Percentiles rank a stretch among this genome's conserved stretches.
Conservation (phyloP, 164 flowering plant genomes). For the Hamamelis virginiana region DNA sequence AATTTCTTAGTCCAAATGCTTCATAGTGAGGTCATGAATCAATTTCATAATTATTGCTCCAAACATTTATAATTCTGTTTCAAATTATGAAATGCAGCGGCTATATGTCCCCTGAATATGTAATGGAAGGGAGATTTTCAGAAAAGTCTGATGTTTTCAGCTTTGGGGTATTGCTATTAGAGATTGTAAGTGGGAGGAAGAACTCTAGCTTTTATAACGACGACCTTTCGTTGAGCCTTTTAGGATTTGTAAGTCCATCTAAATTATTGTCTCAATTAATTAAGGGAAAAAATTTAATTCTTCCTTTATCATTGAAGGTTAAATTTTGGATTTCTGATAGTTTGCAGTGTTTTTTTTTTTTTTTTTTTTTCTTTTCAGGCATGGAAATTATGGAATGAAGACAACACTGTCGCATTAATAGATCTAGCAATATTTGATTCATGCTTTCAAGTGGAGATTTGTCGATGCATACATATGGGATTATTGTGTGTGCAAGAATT, state of each 20-base stretch:
- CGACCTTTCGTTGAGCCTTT: too few relatives aligned
- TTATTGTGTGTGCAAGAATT: conserved; percentile 30
- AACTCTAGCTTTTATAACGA: too few relatives aligned
- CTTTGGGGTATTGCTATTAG: conserved; percentile 27
- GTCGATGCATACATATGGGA: too few relatives aligned
- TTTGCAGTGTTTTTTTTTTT: too few relatives aligned
- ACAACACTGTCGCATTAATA: conserved; percentile 7
- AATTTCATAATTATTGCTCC: not conserved
- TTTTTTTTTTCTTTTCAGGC: too few relatives aligned
- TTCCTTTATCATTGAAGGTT: too few relatives aligned
- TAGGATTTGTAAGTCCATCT: too few relatives aligned
- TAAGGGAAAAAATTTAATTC: too few relatives aligned
- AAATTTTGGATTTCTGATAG: too few relatives aligned
- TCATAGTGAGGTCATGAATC: too few relatives aligned
- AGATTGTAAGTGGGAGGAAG: conserved; percentile 25
- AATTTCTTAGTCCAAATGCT: not conserved
- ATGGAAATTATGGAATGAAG: conserved; percentile 7
- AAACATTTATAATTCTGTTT: not conserved
- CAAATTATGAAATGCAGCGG: conserved; percentile 19
- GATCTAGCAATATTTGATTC: conserved; percentile 10
- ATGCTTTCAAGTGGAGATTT: not conserved
- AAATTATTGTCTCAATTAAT: too few relatives aligned
- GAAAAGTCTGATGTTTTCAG: conserved; percentile 17
- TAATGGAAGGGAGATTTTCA: conserved; percentile 22
- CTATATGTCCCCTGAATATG: conserved; percentile 35